A percentile compares a stretch with the other conserved stretches of the same genome.
Conservation (phyloP, 495 filamentous ascomycete species). For the Barbatosphaeria neglecta region DNA sequence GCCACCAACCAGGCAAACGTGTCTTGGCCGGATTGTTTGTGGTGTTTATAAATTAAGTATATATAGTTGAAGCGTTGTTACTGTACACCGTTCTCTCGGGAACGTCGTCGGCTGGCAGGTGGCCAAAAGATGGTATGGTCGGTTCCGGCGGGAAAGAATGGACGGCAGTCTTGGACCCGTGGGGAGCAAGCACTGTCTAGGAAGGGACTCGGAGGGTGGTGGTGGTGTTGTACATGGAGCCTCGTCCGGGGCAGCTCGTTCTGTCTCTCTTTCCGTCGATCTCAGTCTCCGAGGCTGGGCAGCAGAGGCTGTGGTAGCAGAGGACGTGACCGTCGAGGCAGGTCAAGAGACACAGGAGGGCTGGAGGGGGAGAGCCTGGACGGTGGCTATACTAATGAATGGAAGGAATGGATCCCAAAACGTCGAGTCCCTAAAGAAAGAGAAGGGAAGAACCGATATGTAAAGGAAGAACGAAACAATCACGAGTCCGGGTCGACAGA, state of each 20-base stretch:
- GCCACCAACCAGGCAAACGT: slow-evolving; percentile 15
- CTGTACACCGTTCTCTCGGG: slow-evolving; percentile 23
- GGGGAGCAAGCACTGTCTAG: slow-evolving; percentile 23
- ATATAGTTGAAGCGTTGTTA: slow-evolving; percentile 21
- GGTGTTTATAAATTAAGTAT: slow-evolving; percentile 34
- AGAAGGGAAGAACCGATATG: slow-evolving; percentile 36
- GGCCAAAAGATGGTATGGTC: slow-evolving; percentile 41
- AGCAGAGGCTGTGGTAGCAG: no score
- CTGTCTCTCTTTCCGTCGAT: background rate
- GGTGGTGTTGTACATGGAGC: slow-evolving; percentile 33
- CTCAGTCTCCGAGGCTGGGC: slow-evolving; percentile 4
- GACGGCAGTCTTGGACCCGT: slow-evolving; percentile 27
- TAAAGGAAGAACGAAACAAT: slow-evolving; percentile 38
- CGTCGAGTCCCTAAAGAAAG: slow-evolving; percentile 34
- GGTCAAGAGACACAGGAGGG: slow-evolving; percentile 1
- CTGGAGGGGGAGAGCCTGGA: slow-evolving; percentile 3
- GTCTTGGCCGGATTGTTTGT: slow-evolving; percentile 4
- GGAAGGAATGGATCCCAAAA: slow-evolving; percentile 35
- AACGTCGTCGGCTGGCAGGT: slow-evolving; percentile 17
- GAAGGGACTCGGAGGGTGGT: slow-evolving; percentile 26
- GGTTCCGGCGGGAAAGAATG: slow-evolving; percentile 37
- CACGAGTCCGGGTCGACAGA: slow-evolving; percentile 34
- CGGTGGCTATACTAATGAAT: slow-evolving; percentile 26
- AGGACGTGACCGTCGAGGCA: background rate
- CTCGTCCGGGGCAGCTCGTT: slow-evolving; percentile 6